Base-by-base conservation (phyloP, 306 rosid genomes). In the Citrullus mucosospermus region DNA sequence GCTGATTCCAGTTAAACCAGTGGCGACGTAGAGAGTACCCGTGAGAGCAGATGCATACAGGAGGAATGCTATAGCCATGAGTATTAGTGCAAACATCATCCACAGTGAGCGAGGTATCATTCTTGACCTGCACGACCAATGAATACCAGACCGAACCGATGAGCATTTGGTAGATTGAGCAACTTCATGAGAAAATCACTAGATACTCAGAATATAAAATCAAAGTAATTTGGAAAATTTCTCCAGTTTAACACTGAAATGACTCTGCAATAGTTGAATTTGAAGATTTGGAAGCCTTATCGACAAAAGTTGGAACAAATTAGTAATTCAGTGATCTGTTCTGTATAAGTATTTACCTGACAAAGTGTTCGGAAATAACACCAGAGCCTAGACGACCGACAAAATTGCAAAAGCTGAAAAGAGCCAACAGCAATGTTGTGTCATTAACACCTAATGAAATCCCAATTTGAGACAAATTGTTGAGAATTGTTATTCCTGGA, bases 391-490 rank as follows among this genome's bases (percentile, higher is more conserved):
- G 89, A 63, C 94, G 96, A 69, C 96, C 97, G 0, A 61, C 70
- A 58, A 93, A 93, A 79, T 90, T 92, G 87, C 93, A 93, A 70
- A 91, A 90, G 86, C 98, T 88, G 86, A 91, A 91, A 77, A 91
- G 83, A 44, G 96, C 81, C 60, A 93, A 80, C 84, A 91, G 81
- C 76, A 90, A 83, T 66, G 94, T 90, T 3, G 97, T 82, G 79
- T 93, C 59, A 39, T 84, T 78, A 51, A 32, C 80, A 28, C 97
- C 98, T 60, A 88, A 84, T 55, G 98, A 82, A 78, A 85, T 81
- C 81, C 97, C 97, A 84, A 91, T 93, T 82, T 91, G 98, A 82
- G 93, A 91, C 85, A 93, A 80, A 82, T 93, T 93, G 78, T 93
- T 93, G 68, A 93, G 93, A 73, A 90, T 91, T 1, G 98, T 91